Conservation (phyloP, 164 flowering plant species). For the Annona cherimola region DNA sequence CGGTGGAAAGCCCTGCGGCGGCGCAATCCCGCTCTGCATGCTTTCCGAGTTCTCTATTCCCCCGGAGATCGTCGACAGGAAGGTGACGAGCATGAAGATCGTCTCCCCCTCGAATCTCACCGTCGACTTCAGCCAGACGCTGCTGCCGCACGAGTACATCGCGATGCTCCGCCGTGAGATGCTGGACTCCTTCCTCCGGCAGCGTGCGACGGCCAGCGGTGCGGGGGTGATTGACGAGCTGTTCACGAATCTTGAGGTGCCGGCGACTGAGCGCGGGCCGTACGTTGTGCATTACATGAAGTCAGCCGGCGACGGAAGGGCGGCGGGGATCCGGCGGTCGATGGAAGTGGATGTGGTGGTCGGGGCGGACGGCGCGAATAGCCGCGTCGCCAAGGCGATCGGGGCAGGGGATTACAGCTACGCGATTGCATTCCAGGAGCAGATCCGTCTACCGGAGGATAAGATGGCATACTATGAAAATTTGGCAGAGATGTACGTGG, state of each 20-base stretch:
- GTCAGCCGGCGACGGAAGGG: background rate
- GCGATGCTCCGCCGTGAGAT: slow-evolving; percentile 77
- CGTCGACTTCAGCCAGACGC: slow-evolving; percentile 71
- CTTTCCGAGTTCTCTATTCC: slow-evolving; percentile 80
- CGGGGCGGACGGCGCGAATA: slow-evolving; percentile 87
- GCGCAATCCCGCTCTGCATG: slow-evolving; percentile 85
- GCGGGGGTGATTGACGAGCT: slow-evolving; percentile 48
- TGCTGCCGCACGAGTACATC: slow-evolving; percentile 54
- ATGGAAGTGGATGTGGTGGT: slow-evolving; percentile 60
- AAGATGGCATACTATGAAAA: slow-evolving; percentile 57
- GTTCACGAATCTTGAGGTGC: slow-evolving; percentile 49
- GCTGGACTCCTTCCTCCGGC: slow-evolving; percentile 69
- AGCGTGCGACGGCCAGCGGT: slow-evolving; percentile 54
- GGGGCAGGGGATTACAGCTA: slow-evolving; percentile 55
- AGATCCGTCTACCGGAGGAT: slow-evolving; percentile 54
- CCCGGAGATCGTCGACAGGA: slow-evolving; percentile 54
- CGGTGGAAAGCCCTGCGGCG: slow-evolving; percentile 79
- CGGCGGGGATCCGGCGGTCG: slow-evolving; percentile 13
- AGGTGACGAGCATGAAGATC: slow-evolving; percentile 62
- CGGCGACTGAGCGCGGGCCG: slow-evolving; percentile 29
- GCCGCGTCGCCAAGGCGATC: slow-evolving; percentile 62
- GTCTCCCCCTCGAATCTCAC: slow-evolving; percentile 71
- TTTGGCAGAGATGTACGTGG: slow-evolving; percentile 71
- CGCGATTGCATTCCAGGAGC: slow-evolving; percentile 83
- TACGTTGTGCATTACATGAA: slow-evolving; percentile 45